These are phyloP conservation scores for Cercospora brassicicola DNA, from an alignment of 2,329 filamentous ascomycete genomes.

Conservation along the genomic window DNA sequence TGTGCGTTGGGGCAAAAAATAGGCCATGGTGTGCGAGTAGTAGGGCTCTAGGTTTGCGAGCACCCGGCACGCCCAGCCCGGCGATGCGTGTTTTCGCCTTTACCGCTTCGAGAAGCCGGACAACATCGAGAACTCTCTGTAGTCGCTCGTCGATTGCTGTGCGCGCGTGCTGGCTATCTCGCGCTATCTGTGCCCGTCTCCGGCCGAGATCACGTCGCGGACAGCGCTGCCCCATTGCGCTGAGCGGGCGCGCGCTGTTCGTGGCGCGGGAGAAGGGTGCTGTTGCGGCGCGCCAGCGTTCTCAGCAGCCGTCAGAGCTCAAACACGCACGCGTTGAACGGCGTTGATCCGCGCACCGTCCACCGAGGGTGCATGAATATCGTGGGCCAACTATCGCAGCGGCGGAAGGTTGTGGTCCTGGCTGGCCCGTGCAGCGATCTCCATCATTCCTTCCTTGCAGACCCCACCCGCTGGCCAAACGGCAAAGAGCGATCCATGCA, in stretches of 20 bases:
- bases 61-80: slow-evolving; percentile 12
- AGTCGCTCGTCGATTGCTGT: not conserved
- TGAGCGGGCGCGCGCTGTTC: not conserved
- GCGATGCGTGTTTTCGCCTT: slow-evolving; percentile 10
- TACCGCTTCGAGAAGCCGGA: slow-evolving; percentile 6
- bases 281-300: not conserved
- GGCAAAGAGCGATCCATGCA: slow-evolving; percentile 5
- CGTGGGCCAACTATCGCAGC: slow-evolving; percentile 1
- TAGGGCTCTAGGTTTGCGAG: not conserved
- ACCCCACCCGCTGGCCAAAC: not conserved
- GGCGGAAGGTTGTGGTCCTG: not conserved
- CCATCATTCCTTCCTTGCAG: slow-evolving; percentile 6
- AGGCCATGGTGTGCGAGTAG: slow-evolving; percentile 12
- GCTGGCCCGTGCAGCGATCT: not conserved
- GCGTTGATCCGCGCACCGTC: not conserved
- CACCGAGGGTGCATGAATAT: slow-evolving; percentile 4
- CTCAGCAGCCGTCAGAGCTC: not conserved
- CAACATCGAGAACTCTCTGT: not conserved
- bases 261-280: not conserved
- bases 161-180: not conserved
- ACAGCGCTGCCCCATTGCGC: not conserved
- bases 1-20: slow-evolving; percentile 6
- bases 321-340: slow-evolving; percentile 8
- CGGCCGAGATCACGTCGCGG: not conserved
- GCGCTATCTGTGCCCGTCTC: not conserved